Conservation (phyloP, 768 basidiomycete genomes). For the Russula foetens region DNA sequence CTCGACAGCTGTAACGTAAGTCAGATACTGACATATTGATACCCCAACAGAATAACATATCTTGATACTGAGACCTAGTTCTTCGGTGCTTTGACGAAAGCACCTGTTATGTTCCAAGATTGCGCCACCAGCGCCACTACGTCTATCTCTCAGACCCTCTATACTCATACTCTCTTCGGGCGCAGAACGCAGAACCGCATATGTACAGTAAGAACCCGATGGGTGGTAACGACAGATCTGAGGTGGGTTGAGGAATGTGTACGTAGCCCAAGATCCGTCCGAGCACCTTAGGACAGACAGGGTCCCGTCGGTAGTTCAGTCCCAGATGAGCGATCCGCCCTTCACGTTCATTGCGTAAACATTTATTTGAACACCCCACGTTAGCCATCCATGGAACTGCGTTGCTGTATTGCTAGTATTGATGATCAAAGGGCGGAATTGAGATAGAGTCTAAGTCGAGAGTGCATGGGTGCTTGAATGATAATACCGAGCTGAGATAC, state of each 20-base stretch:
- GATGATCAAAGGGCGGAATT: not conserved
- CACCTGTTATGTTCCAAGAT: not conserved
- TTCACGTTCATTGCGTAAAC: not conserved
- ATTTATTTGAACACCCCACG: not conserved
- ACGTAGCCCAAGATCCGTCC: constrained; percentile 11
- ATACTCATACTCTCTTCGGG: not conserved
- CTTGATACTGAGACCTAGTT: not conserved
- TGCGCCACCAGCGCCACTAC: not conserved
- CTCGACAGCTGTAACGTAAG: not conserved
- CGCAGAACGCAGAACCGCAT: not conserved
- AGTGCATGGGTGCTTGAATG: not conserved
- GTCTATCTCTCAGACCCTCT: not conserved
- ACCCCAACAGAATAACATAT: not conserved
- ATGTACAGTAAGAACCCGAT: not conserved
- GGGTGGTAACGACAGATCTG: not conserved
- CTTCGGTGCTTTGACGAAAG: not conserved
- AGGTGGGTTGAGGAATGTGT: not conserved
- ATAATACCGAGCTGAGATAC: not conserved
- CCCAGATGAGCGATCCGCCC: not conserved
- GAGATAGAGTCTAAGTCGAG: not conserved
- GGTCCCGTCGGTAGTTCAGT: not conserved
- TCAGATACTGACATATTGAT: not conserved
- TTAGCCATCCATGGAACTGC: no score
- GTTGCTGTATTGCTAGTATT: not conserved
- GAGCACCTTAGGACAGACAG: not conserved